These are phyloP conservation scores for Pleurozium schreberi DNA, from an alignment of 225 moss, liverwort and hornwort genomes.

Conservation along the genomic window DNA sequence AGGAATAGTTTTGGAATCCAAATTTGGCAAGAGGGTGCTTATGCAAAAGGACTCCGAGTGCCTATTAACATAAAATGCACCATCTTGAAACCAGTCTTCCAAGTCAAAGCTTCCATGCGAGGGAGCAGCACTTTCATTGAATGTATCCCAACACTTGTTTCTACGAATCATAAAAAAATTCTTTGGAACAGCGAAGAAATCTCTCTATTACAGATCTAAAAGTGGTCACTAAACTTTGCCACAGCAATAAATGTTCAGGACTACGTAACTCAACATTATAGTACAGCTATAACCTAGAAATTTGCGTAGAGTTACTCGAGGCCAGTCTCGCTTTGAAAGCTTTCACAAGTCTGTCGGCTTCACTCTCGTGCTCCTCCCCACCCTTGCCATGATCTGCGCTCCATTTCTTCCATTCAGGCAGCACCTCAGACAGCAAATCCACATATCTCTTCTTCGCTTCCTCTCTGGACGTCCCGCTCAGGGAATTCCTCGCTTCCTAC, in stretches of 20 bases:
- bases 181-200: not conserved
- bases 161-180: not conserved
- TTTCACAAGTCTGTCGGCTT: slow-evolving; percentile 61
- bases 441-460: slow-evolving; percentile 60
- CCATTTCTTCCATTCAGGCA: slow-evolving; percentile 81
- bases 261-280: not conserved
- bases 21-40: not conserved
- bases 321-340: slow-evolving; percentile 36
- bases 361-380: slow-evolving; percentile 46
- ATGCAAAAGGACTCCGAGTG: not conserved
- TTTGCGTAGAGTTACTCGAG: not conserved
- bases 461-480: slow-evolving; percentile 50
- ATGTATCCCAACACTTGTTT: not conserved
- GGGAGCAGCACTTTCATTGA: not conserved
- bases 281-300: slow-evolving; percentile 22
- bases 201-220: not conserved
- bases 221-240: not conserved
- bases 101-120: not conserved
- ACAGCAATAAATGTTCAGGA: not conserved
- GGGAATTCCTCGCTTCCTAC: slow-evolving; percentile 66
- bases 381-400: slow-evolving; percentile 28
- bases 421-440: slow-evolving; percentile 38
- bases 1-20: not conserved
- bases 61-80: not conserved
- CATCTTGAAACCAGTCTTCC: not conserved